Conservation (phyloP, 176 grass and related monocot genomes). For the Canna indica region DNA sequence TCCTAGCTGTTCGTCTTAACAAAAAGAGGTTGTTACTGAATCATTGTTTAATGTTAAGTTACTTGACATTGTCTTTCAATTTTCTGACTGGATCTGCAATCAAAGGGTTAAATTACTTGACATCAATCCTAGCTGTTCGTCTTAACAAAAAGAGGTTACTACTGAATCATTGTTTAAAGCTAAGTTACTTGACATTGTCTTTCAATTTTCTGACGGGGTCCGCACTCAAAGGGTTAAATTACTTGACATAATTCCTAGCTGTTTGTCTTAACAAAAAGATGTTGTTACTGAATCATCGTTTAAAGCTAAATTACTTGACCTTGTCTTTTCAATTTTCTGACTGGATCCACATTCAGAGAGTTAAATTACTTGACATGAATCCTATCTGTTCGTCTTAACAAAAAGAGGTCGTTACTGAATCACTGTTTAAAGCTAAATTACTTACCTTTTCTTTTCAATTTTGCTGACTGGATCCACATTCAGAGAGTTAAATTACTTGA, state of each 20-base stretch:
- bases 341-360: constrained; percentile 33
- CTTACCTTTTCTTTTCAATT: too few relatives aligned
- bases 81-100: constrained; percentile 24
- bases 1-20: constrained; percentile 78
- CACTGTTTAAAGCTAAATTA: too few relatives aligned
- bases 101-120: constrained; percentile 76
- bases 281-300: constrained; percentile 22
- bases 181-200: constrained; percentile 65
- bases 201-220: constrained; percentile 42
- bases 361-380: constrained; percentile 84
- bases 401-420: constrained; percentile 35
- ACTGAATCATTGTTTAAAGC: background rate
- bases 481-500: too few relatives aligned
- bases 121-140: constrained; percentile 76
- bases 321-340: constrained; percentile 58
- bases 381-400: constrained; percentile 73
- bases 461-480: too few relatives aligned
- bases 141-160: constrained; percentile 62
- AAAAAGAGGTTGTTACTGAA: constrained; percentile 38
- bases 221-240: constrained; percentile 56
- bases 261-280: constrained; percentile 68
- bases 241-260: constrained; percentile 72
- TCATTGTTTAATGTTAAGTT: too few relatives aligned
- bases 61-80: constrained; percentile 73
- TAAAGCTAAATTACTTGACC: too few relatives aligned